Conservation (phyloP, 2,329 filamentous ascomycete genomes). For the Monilinia aucupariae region DNA sequence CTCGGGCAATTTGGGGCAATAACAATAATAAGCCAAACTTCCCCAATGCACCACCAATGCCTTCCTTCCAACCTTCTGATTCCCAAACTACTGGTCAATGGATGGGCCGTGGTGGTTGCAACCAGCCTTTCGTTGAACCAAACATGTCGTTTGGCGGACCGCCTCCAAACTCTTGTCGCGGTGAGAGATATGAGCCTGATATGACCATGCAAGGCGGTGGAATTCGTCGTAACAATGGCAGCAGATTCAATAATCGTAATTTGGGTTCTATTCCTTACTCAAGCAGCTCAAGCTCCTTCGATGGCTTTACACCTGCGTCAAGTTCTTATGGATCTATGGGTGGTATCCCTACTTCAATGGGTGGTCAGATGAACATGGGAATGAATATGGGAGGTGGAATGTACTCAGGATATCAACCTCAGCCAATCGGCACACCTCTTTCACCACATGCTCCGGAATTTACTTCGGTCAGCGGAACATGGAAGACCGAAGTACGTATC, state of each 20-base stretch:
- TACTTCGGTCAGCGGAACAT: conserved; percentile 45
- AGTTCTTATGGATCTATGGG: conserved; percentile 31
- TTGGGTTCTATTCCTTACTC: conserved; percentile 30
- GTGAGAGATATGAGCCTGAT: conserved; percentile 33
- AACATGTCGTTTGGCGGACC: conserved; percentile 28
- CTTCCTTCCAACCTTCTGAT: conserved; percentile 32
- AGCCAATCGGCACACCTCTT: conserved; percentile 58
- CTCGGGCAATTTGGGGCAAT: conserved; percentile 52
- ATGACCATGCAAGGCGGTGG: conserved; percentile 28
- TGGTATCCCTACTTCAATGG: conserved; percentile 24
- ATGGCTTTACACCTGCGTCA: conserved; percentile 32
- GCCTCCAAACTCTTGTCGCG: conserved; percentile 28
- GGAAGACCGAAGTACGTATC: conserved; percentile 35
- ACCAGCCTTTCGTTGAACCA: conserved; percentile 33
- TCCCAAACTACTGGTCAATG: conserved; percentile 42
- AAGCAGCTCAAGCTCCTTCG: conserved; percentile 35
- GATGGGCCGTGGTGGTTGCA: conserved; percentile 39
- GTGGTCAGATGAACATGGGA: conserved; percentile 24
- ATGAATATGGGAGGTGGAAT: conserved; percentile 26
- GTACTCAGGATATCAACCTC: conserved; percentile 42
- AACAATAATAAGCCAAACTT: conserved; percentile 39
- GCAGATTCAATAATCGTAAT: conserved; percentile 32
- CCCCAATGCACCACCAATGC: conserved; percentile 21
- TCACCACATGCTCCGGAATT: conserved; percentile 73
- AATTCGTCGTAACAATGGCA: conserved; percentile 28